A percentile compares a stretch with the other conserved stretches of the same genome.
Evolutionary conservation across 139 green algal species (phyloP).

Genomic region (Coccomyxa sp.): DNA sequence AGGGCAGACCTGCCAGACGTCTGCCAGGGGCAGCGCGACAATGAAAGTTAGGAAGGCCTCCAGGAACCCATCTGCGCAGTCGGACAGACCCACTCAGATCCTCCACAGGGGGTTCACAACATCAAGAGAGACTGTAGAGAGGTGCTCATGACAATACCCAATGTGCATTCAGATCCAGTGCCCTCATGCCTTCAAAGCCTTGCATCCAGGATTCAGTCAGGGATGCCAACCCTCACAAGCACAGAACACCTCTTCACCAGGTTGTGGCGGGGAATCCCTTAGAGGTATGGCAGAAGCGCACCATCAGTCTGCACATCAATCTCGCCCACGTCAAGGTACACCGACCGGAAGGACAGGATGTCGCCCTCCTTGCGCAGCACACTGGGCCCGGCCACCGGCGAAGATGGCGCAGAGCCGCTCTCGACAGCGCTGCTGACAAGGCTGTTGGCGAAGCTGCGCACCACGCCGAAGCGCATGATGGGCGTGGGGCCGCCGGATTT

Average conservation of each 20-base stretch:
- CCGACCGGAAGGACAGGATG: constrained; percentile 76
- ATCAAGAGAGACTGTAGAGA: neutral
- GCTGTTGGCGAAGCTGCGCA: constrained; percentile 35
- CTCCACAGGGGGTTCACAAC: neutral
- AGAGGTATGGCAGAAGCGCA: neutral
- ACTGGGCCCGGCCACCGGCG: neutral
- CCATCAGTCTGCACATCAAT: constrained; percentile 22
- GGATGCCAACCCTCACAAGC: too few species aligned
- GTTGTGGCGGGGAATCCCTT: neutral
- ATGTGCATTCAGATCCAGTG: neutral
- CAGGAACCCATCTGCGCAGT: constrained; percentile 64
- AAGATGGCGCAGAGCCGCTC: neutral
- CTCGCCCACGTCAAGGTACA: constrained; percentile 41
- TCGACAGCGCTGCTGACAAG: neutral
- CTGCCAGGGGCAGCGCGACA: constrained; percentile 56
- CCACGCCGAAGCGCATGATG: constrained; percentile 41
- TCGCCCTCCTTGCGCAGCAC: constrained; percentile 3
- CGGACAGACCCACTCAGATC: too few species aligned
- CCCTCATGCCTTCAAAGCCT: neutral
- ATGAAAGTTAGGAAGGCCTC: constrained; percentile 70
- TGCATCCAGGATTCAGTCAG: too few species aligned
- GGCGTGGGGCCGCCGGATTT: constrained; percentile 13
- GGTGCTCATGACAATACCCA: neutral
- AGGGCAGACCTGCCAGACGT: constrained; percentile 49
- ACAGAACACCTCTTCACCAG: neutral